A percentile compares a stretch with the other conserved stretches of the same genome.
These are phyloP conservation scores for Paspalum notatum DNA, from an alignment of 176 grass and related monocot species.

Conservation along the genomic window DNA sequence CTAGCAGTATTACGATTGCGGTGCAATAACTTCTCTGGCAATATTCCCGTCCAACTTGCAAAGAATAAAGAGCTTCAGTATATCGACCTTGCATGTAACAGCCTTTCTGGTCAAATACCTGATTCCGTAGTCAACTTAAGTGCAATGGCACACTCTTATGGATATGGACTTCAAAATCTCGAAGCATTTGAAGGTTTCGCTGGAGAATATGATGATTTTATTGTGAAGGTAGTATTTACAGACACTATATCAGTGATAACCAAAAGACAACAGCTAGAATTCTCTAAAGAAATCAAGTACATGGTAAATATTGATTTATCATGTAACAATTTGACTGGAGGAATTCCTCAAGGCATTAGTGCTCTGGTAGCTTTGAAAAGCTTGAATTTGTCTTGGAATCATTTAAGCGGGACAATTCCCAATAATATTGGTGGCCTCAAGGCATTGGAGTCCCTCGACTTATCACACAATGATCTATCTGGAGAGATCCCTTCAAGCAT, in stretches of 20 bases:
- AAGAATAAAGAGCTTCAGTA: background rate
- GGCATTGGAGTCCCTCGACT: background rate
- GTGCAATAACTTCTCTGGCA: conserved; percentile 33
- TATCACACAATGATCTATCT: background rate
- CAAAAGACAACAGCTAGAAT: background rate
- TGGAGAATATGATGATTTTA: background rate
- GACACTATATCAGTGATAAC: background rate
- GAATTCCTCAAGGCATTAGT: too few species aligned
- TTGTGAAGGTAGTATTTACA: background rate
- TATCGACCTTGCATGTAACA: conserved; percentile 37
- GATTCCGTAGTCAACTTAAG: background rate
- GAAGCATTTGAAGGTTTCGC: background rate
- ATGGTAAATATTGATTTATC: too few species aligned
- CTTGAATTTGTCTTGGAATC: conserved; percentile 41
- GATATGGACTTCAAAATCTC: background rate
- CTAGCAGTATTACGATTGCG: background rate
- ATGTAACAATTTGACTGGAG: too few species aligned
- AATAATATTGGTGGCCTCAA: background rate
- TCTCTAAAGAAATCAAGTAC: conserved; percentile 5
- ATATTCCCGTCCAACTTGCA: conserved; percentile 7
- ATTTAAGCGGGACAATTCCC: conserved; percentile 37
- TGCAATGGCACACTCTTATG: background rate
- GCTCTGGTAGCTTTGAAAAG: conserved; percentile 4
- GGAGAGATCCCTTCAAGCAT: background rate
- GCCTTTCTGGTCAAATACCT: background rate